Conservation (phyloP, 176 grass and related monocot genomes). For the Alopecurus myosuroides region DNA sequence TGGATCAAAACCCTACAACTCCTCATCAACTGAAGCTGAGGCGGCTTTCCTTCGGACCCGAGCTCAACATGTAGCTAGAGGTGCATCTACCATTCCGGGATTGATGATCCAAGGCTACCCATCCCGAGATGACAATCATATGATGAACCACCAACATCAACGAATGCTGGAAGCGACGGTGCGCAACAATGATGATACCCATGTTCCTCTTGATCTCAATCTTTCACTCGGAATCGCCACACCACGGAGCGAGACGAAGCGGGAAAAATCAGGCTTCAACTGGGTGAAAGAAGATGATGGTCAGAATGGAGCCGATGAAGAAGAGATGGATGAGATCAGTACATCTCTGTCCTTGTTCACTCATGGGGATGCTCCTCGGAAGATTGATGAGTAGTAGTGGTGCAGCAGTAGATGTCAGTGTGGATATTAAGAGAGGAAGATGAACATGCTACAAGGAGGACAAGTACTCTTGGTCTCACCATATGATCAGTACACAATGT, state of each 20-base stretch:
- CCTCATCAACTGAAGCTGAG: not conserved
- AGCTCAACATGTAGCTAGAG: not conserved
- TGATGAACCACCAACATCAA: conserved; percentile 9
- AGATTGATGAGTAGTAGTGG: not conserved
- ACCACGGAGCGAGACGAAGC: not conserved
- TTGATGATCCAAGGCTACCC: not conserved
- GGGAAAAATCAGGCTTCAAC: not conserved
- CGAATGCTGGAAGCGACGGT: not conserved
- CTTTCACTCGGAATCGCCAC: conserved; percentile 20
- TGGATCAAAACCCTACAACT: conserved; percentile 21
- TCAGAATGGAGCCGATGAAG: not conserved
- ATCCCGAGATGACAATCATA: conserved; percentile 4
- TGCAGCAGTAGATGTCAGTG: not conserved
- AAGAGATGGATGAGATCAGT: not conserved
- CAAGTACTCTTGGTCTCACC: conserved; percentile 61
- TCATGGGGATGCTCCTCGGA: not conserved
- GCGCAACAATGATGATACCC: not conserved
- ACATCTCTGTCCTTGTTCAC: conserved; percentile 35
- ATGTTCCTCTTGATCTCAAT: conserved; percentile 23
- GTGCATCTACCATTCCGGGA: not conserved
- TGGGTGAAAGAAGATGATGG: not conserved
- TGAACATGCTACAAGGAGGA: conserved; percentile 14
- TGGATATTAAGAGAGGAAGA: conserved; percentile 12
- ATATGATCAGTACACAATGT: conserved; percentile 26
- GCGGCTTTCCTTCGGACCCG: not conserved